These are phyloP conservation scores for Chrysoporthe austroafricana DNA, from an alignment of 2,329 filamentous ascomycete species.

Conservation along the genomic window DNA sequence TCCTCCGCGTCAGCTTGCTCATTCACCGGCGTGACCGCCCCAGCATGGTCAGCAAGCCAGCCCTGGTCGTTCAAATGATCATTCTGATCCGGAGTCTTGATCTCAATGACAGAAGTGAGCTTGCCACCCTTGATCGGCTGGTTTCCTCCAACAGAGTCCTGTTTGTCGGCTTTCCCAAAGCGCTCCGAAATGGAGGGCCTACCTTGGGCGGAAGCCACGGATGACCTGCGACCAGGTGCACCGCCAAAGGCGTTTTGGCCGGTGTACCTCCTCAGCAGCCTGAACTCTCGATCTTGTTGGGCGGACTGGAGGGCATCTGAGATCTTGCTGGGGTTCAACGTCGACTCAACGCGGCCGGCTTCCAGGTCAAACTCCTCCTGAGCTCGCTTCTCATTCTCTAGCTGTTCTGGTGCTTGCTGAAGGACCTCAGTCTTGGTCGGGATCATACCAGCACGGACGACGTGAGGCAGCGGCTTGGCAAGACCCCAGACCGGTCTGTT, in stretches of 20 bases:
- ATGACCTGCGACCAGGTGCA: constrained; percentile 20
- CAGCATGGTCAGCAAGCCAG: constrained; percentile 13
- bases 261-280: constrained; percentile 23
- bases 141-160: constrained; percentile 11
- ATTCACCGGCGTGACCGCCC: constrained; percentile 5
- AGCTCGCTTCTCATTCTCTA: constrained; percentile 19
- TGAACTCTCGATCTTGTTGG: constrained; percentile 28
- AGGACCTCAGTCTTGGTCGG: constrained; percentile 46
- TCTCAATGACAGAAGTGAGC: constrained; percentile 22
- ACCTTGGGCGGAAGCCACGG: constrained; percentile 17
- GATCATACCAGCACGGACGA: constrained; percentile 57
- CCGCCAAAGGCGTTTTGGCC: constrained; percentile 15
- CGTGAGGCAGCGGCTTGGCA: constrained; percentile 57
- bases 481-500: constrained; percentile 56
- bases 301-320: constrained; percentile 22
- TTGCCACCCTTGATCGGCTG: constrained; percentile 11
- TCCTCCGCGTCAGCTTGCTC: constrained; percentile 17
- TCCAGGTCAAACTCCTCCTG: constrained; percentile 26
- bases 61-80: constrained; percentile 12
- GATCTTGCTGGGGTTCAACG: constrained; percentile 26
- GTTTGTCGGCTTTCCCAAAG: constrained; percentile 16
- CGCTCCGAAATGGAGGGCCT: constrained; percentile 7
- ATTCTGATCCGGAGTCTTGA: constrained; percentile 21
- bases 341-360: constrained; percentile 25
- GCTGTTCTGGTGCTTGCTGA: constrained; percentile 30